Percentiles rank a stretch among this genome's conserved stretches.
Evolutionary conservation across 805 yeast species (phyloP).

Genomic region (Jamesozyma rosinii): DNA sequence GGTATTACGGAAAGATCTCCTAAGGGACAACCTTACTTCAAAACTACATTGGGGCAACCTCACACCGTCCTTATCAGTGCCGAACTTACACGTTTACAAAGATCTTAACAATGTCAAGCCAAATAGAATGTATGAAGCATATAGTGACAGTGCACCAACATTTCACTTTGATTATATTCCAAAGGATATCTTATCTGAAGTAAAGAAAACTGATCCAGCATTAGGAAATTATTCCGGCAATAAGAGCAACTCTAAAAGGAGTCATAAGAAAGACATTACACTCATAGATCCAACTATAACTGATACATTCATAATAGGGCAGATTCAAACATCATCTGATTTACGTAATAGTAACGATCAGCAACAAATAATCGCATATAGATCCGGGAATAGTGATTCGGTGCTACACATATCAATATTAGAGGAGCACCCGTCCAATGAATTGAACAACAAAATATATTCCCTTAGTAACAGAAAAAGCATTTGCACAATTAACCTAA

Average conservation of each 20-base stretch:
- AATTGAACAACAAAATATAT: background rate
- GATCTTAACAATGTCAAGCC: conserved; percentile 8
- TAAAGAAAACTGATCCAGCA: conserved; percentile 2
- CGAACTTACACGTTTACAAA: conserved; percentile 15
- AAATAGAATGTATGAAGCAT: conserved; percentile 13
- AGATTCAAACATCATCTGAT: conserved; percentile 19
- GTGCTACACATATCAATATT: conserved; percentile 10
- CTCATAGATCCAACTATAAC: conserved; percentile 18
- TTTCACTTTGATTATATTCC: conserved; percentile 18
- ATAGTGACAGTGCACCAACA: conserved; percentile 7
- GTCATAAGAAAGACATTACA: background rate
- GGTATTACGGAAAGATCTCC: conserved; percentile 7
- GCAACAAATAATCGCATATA: conserved; percentile 14
- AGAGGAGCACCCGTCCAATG: background rate
- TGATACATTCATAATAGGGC: conserved; percentile 11
- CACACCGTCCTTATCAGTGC: conserved; percentile 11
- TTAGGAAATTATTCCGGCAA: no score
- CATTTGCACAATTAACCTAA: conserved; percentile 17
- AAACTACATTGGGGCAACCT: conserved; percentile 14
- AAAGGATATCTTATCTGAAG: conserved; percentile 9
- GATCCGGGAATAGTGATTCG: conserved; percentile 18
- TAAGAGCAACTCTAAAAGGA: background rate
- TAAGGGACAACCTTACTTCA: conserved; percentile 10
- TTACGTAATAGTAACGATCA: conserved; percentile 16
- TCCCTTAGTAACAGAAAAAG: background rate